phyloP scores from a whole-genome alignment of 1,284 basidiomycete genomes.

The Pseudozyma sp. region DNA sequence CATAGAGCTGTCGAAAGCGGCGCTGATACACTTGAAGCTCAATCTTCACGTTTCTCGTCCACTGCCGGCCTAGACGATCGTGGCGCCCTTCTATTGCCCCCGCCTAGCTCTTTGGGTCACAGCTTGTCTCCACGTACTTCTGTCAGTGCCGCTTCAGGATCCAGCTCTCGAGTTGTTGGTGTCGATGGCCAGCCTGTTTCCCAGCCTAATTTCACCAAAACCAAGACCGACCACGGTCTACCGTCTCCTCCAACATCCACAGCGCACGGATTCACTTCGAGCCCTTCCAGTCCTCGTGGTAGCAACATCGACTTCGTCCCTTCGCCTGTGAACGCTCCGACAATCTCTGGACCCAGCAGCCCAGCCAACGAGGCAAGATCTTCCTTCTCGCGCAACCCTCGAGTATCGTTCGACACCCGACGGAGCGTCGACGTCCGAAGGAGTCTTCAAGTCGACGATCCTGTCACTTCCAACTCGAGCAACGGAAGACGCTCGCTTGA shows the following conservation, averaged over 20 bases:
- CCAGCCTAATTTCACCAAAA: neutral
- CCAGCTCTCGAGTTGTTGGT: neutral
- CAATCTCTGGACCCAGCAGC: neutral
- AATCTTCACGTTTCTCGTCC: neutral
- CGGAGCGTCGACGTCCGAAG: neutral
- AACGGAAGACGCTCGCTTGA: constrained; percentile 32
- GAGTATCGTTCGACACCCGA: constrained; percentile 37
- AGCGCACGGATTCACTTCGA: constrained; percentile 16
- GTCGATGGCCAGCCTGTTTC: neutral
- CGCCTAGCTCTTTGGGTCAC: constrained; percentile 24
- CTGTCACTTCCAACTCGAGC: constrained; percentile 1
- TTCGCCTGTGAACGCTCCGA: neutral
- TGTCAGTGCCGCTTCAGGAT: constrained; percentile 13
- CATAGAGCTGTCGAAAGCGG: neutral
- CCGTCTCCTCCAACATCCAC: constrained; percentile 27
- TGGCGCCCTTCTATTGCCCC: constrained; percentile 16
- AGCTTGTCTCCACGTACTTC: constrained; percentile 22
- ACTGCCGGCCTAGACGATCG: neutral
- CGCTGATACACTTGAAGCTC: constrained; percentile 5
- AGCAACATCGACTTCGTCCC: constrained; percentile 23
- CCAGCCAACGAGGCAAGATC: constrained; percentile 3
- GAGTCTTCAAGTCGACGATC: neutral
- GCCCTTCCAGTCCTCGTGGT: constrained; percentile 21
- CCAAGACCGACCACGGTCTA: neutral
- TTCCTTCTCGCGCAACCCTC: constrained; percentile 7